phyloP scores from a whole-genome alignment of 257 asterid genomes.

The Dorcoceras hygrometricum region DNA sequence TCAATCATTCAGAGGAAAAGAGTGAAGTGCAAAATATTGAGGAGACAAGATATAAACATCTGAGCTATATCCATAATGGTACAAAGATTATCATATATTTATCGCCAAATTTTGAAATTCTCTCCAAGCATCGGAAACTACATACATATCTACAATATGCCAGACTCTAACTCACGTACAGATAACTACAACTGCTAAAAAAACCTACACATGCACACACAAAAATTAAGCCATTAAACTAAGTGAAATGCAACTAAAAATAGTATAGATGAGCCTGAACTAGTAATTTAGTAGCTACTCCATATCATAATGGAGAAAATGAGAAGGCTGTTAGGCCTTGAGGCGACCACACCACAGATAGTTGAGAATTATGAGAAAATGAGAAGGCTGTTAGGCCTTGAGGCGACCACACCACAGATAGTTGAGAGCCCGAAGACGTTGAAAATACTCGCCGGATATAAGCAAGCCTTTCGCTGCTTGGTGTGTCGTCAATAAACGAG shows the following conservation, averaged over 20 bases:
- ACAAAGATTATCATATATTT: too few relatives aligned
- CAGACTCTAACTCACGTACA: neutral
- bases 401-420: conserved; percentile 80
- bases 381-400: neutral
- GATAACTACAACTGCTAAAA: too few relatives aligned
- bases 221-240: neutral
- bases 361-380: too few relatives aligned
- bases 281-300: neutral
- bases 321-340: neutral
- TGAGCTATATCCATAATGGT: too few relatives aligned
- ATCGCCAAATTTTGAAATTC: neutral
- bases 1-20: too few relatives aligned
- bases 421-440: conserved; percentile 77
- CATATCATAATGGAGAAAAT: neutral
- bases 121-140: neutral
- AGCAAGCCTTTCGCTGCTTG: conserved; percentile 84
- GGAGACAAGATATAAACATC: too few relatives aligned
- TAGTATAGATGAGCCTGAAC: neutral
- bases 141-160: neutral
- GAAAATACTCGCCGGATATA: conserved; percentile 82
- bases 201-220: neutral
- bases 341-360: conserved; percentile 80
- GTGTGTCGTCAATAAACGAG: conserved; percentile 60
- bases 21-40: too few relatives aligned
- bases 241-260: neutral